These are phyloP conservation scores for Metarhizium anisopliae DNA, from an alignment of 2,329 filamentous ascomycete genomes.

Conservation along the genomic window DNA sequence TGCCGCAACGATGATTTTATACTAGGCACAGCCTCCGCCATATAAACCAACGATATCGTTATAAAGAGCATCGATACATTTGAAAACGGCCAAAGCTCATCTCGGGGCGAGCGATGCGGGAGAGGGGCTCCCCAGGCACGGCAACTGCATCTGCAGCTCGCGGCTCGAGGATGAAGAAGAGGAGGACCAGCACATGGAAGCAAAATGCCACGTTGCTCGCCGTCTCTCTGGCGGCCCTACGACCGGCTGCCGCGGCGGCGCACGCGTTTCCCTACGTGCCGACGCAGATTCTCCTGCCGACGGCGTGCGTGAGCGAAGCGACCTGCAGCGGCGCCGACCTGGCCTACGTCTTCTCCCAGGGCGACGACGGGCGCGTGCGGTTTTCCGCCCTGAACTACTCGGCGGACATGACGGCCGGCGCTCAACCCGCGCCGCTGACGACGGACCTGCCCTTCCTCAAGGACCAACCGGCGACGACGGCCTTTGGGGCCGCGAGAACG, in stretches of 20 bases:
- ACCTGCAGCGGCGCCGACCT: slow-evolving; percentile 30
- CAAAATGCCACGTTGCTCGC: neutral
- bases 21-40: neutral
- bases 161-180: neutral
- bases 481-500: slow-evolving; percentile 62
- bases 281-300: slow-evolving; percentile 57
- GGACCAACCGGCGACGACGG: slow-evolving; percentile 33
- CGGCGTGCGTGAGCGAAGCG: slow-evolving; percentile 31
- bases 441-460: slow-evolving; percentile 54
- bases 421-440: slow-evolving; percentile 40
- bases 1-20: neutral
- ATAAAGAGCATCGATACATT: neutral
- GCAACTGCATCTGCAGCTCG: neutral
- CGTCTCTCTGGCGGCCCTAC: slow-evolving; percentile 3
- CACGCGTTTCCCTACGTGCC: slow-evolving; percentile 65
- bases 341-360: slow-evolving; percentile 63
- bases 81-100: neutral
- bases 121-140: neutral
- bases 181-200: neutral
- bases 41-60: neutral
- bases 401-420: slow-evolving; percentile 39
- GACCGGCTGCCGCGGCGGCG: slow-evolving; percentile 18
- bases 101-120: neutral
- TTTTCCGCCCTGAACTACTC: slow-evolving; percentile 61
- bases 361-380: slow-evolving; percentile 32